Conservation (phyloP, 2,329 filamentous ascomycete species). For the Colletotrichum sp. region DNA sequence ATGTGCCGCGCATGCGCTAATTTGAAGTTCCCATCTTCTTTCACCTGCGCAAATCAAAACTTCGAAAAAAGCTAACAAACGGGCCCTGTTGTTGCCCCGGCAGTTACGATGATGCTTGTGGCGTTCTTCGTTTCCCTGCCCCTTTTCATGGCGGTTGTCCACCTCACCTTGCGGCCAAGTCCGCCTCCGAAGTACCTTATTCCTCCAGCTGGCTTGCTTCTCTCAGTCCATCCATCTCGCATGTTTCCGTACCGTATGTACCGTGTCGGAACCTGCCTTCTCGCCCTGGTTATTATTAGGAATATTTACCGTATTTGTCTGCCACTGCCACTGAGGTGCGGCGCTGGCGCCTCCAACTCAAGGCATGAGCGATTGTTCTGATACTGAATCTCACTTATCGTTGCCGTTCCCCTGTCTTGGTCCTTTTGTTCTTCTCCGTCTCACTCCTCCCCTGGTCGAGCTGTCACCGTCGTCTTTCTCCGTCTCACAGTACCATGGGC, state of each 20-base stretch:
- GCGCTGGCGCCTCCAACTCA: neutral
- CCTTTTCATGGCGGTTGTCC: neutral
- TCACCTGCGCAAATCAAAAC: neutral
- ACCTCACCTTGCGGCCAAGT: neutral
- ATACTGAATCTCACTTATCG: neutral
- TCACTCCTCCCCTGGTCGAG: neutral
- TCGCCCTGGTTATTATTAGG: neutral
- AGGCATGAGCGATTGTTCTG: neutral
- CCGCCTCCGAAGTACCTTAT: neutral
- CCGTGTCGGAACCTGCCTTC: neutral
- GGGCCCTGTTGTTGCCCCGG: neutral
- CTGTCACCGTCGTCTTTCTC: neutral
- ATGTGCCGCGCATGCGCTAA: neutral
- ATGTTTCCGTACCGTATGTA: neutral
- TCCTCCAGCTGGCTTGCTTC: neutral
- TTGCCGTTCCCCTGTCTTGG: neutral
- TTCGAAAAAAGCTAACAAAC: neutral
- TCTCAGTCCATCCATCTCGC: neutral
- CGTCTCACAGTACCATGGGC: neutral
- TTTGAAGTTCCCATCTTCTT: neutral
- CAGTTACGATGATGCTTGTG: neutral
- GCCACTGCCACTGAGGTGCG: neutral
- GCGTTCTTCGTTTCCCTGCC: neutral
- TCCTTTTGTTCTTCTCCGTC: neutral
- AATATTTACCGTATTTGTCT: neutral